Percentiles rank a stretch among this genome's conserved stretches.
phyloP scores from a whole-genome alignment of 1,284 basidiomycete species.

The Austroboletus novae-zelandiae region DNA sequence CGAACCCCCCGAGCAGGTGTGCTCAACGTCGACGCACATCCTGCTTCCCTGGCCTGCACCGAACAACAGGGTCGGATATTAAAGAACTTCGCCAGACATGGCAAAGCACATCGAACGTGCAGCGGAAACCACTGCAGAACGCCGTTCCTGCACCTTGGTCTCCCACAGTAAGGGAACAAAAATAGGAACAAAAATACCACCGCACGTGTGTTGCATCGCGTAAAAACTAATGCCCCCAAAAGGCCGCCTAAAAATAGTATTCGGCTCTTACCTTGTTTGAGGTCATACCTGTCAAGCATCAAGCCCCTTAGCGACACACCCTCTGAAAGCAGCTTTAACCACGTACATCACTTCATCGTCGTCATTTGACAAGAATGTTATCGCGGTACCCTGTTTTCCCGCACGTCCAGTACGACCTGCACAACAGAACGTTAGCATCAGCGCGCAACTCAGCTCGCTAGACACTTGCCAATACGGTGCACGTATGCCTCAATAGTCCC shows the following conservation, averaged over 20 bases:
- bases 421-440: conserved; percentile 6
- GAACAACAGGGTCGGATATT: conserved; percentile 6
- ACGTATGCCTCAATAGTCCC: conserved; percentile 95
- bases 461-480: conserved; percentile 85
- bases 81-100: background rate
- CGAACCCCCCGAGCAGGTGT: background rate
- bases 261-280: conserved; percentile 71
- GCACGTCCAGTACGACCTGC: conserved; percentile 94
- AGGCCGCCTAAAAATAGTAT: background rate
- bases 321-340: conserved; percentile 1
- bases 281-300: conserved; percentile 65
- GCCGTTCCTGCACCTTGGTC: no score
- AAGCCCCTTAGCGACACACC: background rate
- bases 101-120: background rate
- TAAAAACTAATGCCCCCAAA: background rate
- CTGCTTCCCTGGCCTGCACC: background rate
- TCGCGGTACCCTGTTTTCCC: conserved; percentile 88
- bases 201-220: background rate
- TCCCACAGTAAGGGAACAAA: background rate
- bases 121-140: background rate
- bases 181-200: background rate
- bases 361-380: conserved; percentile 94
- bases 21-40: background rate
- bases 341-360: conserved; percentile 97
- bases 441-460: conserved; percentile 6